Conservation (phyloP, 2,329 filamentous ascomycete genomes). For the Waltergamsia citrina region DNA sequence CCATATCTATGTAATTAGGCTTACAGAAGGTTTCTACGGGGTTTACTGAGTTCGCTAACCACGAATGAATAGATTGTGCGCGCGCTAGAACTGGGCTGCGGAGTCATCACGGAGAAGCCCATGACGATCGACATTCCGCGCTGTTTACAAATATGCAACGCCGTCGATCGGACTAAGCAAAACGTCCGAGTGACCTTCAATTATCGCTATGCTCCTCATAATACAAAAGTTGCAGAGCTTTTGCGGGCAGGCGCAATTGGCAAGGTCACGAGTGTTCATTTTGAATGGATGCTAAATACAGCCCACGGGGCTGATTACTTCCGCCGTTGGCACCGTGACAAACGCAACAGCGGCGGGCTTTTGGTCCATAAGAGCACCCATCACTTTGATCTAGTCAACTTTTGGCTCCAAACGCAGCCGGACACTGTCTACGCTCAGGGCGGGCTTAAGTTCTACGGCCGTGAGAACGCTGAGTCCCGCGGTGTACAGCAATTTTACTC, state of each 20-base stretch:
- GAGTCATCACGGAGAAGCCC: conserved; percentile 55
- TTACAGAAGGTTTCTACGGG: no score
- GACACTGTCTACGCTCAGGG: conserved; percentile 48
- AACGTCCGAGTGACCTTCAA: conserved; percentile 52
- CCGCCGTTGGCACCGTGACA: conserved; percentile 53
- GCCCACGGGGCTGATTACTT: conserved; percentile 54
- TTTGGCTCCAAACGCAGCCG: conserved; percentile 48
- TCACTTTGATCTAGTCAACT: conserved; percentile 55
- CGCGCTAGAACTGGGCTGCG: conserved; percentile 48
- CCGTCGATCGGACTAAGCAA: conserved; percentile 36
- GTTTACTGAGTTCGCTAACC: no score
- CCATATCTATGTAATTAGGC: conserved; percentile 49
- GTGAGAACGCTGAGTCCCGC: conserved; percentile 48
- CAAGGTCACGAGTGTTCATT: conserved; percentile 46
- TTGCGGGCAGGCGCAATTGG: conserved; percentile 46
- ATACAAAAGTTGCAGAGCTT: conserved; percentile 48
- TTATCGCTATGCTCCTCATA: conserved; percentile 57
- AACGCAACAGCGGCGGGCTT: conserved; percentile 48
- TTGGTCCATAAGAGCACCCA: conserved; percentile 55
- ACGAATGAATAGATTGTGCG: no score
- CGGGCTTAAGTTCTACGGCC: conserved; percentile 50
- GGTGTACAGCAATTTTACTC: conserved; percentile 39
- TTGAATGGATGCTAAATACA: conserved; percentile 56
- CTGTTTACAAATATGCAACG: conserved; percentile 42
- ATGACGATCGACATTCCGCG: conserved; percentile 53